These are phyloP conservation scores for Paradendryphiella salina DNA, from an alignment of 2,329 filamentous ascomycete species.

Conservation along the genomic window DNA sequence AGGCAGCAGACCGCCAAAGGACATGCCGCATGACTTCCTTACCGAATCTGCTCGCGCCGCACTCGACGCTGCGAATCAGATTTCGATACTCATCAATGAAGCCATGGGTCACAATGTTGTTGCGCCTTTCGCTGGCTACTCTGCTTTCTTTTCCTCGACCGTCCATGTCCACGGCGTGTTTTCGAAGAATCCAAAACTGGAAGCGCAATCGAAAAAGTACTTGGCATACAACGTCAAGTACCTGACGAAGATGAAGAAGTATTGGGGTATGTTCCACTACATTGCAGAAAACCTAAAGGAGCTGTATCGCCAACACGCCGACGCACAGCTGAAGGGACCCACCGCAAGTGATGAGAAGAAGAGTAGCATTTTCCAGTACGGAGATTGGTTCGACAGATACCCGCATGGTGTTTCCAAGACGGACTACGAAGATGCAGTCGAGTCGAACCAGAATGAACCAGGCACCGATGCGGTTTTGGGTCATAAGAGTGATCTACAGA, in stretches of 20 bases:
- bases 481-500: conserved; percentile 87
- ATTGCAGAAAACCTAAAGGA: conserved; percentile 92
- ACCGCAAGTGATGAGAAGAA: conserved; percentile 42
- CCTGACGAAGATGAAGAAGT: conserved; percentile 90
- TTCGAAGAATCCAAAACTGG: conserved; percentile 75
- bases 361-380: conserved; percentile 82
- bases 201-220: conserved; percentile 79
- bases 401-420: conserved; percentile 85
- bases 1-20: conserved; percentile 64
- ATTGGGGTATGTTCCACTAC: conserved; percentile 98
- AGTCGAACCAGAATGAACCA: conserved; percentile 70
- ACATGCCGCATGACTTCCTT: conserved; percentile 77
- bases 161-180: conserved; percentile 95
- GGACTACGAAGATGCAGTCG: conserved; percentile 77
- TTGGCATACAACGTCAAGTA: conserved; percentile 87
- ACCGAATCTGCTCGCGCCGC: conserved; percentile 74
- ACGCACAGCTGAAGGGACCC: conserved; percentile 73
- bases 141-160: conserved; percentile 87
- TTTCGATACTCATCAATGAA: conserved; percentile 81
- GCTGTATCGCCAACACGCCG: conserved; percentile 81
- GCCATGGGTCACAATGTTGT: conserved; percentile 78
- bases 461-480: conserved; percentile 87
- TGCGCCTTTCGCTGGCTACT: conserved; percentile 93
- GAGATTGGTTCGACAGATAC: conserved; percentile 96
- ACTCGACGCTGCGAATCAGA: conserved; percentile 80